These are phyloP conservation scores for Fereydounia khargensis DNA, from an alignment of 1,284 basidiomycete species.

Conservation along the genomic window DNA sequence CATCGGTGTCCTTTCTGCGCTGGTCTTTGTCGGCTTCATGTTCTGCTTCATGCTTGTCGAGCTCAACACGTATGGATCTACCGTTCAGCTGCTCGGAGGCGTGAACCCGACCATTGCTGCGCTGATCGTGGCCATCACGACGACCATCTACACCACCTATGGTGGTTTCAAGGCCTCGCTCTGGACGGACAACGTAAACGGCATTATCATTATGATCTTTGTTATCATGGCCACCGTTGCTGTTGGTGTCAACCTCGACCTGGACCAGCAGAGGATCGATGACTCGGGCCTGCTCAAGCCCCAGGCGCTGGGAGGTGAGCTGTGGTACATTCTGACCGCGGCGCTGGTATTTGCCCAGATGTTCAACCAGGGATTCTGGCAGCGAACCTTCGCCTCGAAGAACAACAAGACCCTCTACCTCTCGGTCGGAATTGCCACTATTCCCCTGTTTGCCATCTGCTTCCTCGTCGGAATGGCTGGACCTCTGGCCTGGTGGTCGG, in stretches of 20 bases:
- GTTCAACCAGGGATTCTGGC: constrained; percentile 58
- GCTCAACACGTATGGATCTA: constrained; percentile 55
- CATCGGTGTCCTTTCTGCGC: constrained; percentile 46
- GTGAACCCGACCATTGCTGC: constrained; percentile 52
- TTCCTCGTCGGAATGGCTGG: constrained; percentile 56
- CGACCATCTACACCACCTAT: constrained; percentile 56
- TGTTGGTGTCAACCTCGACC: constrained; percentile 47
- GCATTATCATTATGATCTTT: constrained; percentile 51
- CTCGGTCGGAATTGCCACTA: constrained; percentile 47
- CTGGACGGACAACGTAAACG: constrained; percentile 57
- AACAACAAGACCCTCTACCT: constrained; percentile 47
- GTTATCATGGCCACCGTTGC: constrained; percentile 51
- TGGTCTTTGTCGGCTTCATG: constrained; percentile 56
- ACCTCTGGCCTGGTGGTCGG: constrained; percentile 51
- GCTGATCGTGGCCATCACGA: constrained; percentile 51
- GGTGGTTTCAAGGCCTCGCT: constrained; percentile 57
- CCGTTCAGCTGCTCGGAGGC: constrained; percentile 40
- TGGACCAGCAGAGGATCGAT: constrained; percentile 41
- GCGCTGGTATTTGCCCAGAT: constrained; percentile 54
- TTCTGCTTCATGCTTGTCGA: constrained; percentile 57
- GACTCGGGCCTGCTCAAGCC: constrained; percentile 41
- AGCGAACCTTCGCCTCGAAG: constrained; percentile 55
- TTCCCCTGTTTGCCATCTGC: constrained; percentile 52
- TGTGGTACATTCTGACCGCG: constrained; percentile 55
- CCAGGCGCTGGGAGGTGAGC: constrained; percentile 51